These are phyloP conservation scores for Paraphoma sp. DNA, from an alignment of 2,329 filamentous ascomycete genomes.

Conservation along the genomic window DNA sequence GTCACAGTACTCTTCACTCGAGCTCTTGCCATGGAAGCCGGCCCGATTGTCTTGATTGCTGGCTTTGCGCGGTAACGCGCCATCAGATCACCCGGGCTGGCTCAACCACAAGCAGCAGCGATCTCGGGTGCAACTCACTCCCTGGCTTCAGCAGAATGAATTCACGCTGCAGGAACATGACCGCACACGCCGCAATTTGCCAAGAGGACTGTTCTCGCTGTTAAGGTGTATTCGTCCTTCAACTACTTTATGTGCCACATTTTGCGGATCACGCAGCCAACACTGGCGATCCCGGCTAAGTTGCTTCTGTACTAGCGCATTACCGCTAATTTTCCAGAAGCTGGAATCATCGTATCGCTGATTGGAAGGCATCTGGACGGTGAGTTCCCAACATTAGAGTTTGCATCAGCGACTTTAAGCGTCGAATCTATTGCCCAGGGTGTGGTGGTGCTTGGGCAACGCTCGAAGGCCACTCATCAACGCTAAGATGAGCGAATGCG, in stretches of 20 bases:
- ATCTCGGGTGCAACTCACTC: background rate
- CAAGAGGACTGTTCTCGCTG: conserved; percentile 6
- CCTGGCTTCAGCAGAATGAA: background rate
- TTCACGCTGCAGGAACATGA: background rate
- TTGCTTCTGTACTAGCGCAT: conserved; percentile 13
- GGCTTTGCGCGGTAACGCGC: conserved; percentile 8
- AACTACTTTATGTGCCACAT: conserved; percentile 33
- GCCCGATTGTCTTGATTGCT: conserved; percentile 23
- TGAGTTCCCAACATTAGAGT: conserved; percentile 4
- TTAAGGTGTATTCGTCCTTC: conserved; percentile 16
- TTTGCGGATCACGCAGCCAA: conserved; percentile 6
- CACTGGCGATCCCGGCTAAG: conserved; percentile 21
- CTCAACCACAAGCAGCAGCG: background rate
- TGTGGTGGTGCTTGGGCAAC: conserved; percentile 5
- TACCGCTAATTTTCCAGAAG: conserved; percentile 34
- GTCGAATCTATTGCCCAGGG: conserved; percentile 7
- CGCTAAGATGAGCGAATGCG: conserved; percentile 16
- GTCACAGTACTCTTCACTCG: conserved; percentile 1
- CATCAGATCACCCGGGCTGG: background rate
- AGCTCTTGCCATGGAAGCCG: conserved; percentile 12
- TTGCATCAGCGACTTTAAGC: background rate
- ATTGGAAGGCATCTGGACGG: conserved; percentile 1
- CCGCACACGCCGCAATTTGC: conserved; percentile 15
- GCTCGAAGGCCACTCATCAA: conserved; percentile 14
- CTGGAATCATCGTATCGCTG: conserved; percentile 10